These are phyloP conservation scores for Thecaphora thlaspeos DNA, from an alignment of 1,284 basidiomycete genomes.

Conservation along the genomic window DNA sequence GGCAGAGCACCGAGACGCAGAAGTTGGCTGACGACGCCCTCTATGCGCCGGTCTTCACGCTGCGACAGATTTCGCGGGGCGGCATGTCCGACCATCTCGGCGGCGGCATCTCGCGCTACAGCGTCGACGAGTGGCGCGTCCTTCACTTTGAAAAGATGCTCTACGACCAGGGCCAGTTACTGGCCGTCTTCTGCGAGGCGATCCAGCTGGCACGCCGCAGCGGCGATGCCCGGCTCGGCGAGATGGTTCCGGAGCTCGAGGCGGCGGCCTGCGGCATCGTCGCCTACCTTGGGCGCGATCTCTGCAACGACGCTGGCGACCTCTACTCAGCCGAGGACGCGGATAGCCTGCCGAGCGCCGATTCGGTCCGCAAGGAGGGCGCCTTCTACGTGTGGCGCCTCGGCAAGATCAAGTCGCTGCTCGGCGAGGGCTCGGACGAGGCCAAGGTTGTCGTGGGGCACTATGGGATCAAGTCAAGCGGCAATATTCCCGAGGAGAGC, in stretches of 20 bases:
- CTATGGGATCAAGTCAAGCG: constrained; percentile 59
- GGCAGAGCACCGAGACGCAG: constrained; percentile 14
- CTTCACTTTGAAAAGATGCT: constrained; percentile 64
- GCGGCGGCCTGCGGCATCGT: constrained; percentile 53
- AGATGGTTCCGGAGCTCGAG: constrained; percentile 9
- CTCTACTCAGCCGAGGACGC: constrained; percentile 63
- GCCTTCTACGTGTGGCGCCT: constrained; percentile 62
- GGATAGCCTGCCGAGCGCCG: constrained; percentile 58
- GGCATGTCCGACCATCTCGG: constrained; percentile 63
- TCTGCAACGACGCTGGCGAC: constrained; percentile 58
- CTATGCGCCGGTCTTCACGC: constrained; percentile 42
- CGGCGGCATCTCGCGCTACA: constrained; percentile 61
- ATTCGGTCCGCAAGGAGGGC: constrained; percentile 59
- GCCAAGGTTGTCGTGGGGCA: constrained; percentile 53
- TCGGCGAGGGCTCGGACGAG: constrained; percentile 46
- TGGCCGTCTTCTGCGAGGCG: constrained; percentile 50
- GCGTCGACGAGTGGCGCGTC: constrained; percentile 61
- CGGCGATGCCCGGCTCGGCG: background rate
- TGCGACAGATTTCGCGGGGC: constrained; percentile 59
- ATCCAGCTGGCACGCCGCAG: constrained; percentile 17
- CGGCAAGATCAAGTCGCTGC: constrained; percentile 58
- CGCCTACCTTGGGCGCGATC: constrained; percentile 59
- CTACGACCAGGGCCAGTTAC: constrained; percentile 62
- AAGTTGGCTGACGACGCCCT: constrained; percentile 2
- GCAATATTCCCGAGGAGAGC: constrained; percentile 60